Evolutionary conservation across 129 eudicot genomes (phyloP).

Genomic region (Chrysanthemum lavandulifolium): DNA sequence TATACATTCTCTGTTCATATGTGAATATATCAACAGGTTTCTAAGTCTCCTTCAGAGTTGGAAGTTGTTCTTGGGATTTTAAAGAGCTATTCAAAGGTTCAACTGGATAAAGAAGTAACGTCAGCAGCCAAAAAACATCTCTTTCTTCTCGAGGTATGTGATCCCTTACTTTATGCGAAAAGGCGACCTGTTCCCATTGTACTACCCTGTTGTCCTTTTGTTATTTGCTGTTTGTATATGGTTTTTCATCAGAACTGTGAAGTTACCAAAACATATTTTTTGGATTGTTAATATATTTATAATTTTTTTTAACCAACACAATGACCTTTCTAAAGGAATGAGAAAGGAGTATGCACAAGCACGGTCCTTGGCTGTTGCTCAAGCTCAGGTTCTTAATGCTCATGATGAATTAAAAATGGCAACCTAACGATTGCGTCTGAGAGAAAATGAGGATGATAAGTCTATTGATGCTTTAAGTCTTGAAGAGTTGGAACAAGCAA

Average conservation of each 20-base stretch:
- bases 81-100: slow-evolving; percentile 64
- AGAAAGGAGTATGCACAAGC: slow-evolving; percentile 91
- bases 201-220: neutral
- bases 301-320: neutral
- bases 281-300: neutral
- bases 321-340: slow-evolving; percentile 51
- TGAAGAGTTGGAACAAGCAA: slow-evolving; percentile 75
- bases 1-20: too few relatives aligned
- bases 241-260: neutral
- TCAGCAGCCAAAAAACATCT: slow-evolving; percentile 71
- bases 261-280: neutral
- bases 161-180: neutral
- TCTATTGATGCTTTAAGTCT: slow-evolving; percentile 73
- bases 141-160: slow-evolving; percentile 74
- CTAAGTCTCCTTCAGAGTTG: slow-evolving; percentile 89
- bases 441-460: slow-evolving; percentile 72
- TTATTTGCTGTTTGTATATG: neutral
- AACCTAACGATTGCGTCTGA: slow-evolving; percentile 76
- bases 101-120: slow-evolving; percentile 53
- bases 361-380: slow-evolving; percentile 82
- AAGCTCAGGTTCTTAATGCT: slow-evolving; percentile 94
- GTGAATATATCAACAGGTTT: slow-evolving; percentile 51
- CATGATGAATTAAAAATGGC: slow-evolving; percentile 98
- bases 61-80: slow-evolving; percentile 81
- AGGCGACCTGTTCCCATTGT: neutral